Conservation (phyloP, 495 filamentous ascomycete species). For the Acidiella bohemica region DNA sequence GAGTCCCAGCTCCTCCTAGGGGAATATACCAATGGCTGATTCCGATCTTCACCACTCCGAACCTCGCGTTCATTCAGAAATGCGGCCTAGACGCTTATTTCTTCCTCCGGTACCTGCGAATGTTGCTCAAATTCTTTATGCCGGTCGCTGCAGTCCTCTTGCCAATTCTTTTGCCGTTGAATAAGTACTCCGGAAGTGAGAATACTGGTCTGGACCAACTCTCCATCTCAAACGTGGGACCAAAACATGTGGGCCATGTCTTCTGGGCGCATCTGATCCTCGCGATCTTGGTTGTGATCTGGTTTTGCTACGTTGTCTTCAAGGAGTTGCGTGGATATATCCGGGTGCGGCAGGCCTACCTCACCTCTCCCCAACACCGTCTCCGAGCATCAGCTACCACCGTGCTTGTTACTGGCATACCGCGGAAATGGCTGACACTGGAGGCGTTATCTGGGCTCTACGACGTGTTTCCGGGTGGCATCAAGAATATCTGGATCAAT, state of each 20-base stretch:
- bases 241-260: conserved; percentile 46
- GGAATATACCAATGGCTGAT: conserved; percentile 57
- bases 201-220: conserved; percentile 58
- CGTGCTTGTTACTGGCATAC: conserved; percentile 81
- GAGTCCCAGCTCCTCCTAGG: conserved; percentile 55
- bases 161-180: conserved; percentile 77
- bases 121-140: conserved; percentile 83
- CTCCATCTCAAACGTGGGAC: conserved; percentile 82
- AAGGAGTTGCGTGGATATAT: conserved; percentile 82
- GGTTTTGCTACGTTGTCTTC: conserved; percentile 81
- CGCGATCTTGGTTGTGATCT: conserved; percentile 65
- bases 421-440: conserved; percentile 70
- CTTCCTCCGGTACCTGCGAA: conserved; percentile 88
- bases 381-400: conserved; percentile 93
- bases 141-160: conserved; percentile 66
- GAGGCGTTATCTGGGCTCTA: conserved; percentile 75
- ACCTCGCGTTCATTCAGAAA: conserved; percentile 85
- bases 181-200: conserved; percentile 33
- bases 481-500: conserved; percentile 95
- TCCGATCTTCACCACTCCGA: conserved; percentile 60
- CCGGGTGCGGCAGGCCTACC: conserved; percentile 79
- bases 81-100: conserved; percentile 97
- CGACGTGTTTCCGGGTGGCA: conserved; percentile 90
- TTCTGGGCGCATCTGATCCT: conserved; percentile 85
- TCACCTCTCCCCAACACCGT: conserved; percentile 92